A percentile compares a stretch with the other conserved stretches of the same genome.
phyloP scores from a whole-genome alignment of 352 stramenopile species.

The Thalassiosira livingstoniorum region DNA sequence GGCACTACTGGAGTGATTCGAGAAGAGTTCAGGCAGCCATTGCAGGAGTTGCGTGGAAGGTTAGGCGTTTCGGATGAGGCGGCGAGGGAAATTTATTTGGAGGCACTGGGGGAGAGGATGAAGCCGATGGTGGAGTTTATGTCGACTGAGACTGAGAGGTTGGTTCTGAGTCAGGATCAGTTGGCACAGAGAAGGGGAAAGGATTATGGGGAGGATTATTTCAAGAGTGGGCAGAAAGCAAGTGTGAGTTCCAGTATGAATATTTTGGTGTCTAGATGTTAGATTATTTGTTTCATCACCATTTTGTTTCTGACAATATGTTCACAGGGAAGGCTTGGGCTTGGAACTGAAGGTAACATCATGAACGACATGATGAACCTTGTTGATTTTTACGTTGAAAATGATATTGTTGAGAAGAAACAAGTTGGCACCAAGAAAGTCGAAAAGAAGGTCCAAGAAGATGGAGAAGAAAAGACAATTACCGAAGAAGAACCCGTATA shows the following conservation, averaged over 20 bases:
- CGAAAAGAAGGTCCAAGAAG: constrained; percentile 73
- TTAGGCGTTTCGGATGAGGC: constrained; percentile 80
- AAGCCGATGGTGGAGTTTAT: constrained; percentile 85
- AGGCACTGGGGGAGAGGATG: constrained; percentile 80
- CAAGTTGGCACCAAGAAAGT: constrained; percentile 77
- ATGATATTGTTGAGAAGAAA: constrained; percentile 76
- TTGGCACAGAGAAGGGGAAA: constrained; percentile 74
- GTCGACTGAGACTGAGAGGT: constrained; percentile 82
- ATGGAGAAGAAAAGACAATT: constrained; percentile 63
- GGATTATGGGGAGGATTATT: constrained; percentile 86
- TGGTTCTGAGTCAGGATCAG: constrained; percentile 81
- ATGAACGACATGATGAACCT: constrained; percentile 87
- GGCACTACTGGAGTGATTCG: constrained; percentile 85
- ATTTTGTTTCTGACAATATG: constrained; percentile 3
- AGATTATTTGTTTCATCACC: constrained; percentile 8
- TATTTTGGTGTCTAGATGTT: no score
- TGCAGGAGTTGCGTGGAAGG: constrained; percentile 75
- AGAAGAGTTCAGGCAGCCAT: constrained; percentile 70
- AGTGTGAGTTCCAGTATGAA: constrained; percentile 66
- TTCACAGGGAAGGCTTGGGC: constrained; percentile 74
- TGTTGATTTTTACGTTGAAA: constrained; percentile 87
- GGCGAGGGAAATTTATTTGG: constrained; percentile 73
- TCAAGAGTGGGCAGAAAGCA: constrained; percentile 75
- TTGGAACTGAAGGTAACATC: constrained; percentile 84
- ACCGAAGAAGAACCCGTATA: constrained; percentile 71